Base-by-base conservation (phyloP, 495 filamentous ascomycete genomes). In the Hamigera avellanea region DNA sequence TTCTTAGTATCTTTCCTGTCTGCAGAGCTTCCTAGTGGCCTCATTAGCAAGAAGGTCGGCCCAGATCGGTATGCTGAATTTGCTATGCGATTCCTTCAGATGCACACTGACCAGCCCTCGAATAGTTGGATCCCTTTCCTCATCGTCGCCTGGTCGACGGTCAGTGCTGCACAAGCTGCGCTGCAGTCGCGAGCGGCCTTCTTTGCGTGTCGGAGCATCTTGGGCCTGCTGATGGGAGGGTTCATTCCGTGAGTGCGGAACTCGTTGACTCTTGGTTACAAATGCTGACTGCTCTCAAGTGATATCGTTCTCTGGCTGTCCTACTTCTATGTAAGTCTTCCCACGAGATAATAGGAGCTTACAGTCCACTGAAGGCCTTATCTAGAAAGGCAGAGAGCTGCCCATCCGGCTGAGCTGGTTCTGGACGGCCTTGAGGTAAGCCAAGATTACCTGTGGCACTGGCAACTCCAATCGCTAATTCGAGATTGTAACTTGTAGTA, bases 41-140 rank as follows among this genome's bases (percentile, higher is more conserved):
- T 83, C 1, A 53, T 83, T 14, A 67, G 60, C 21, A 83, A 86
- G 51, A 67, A 66, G 45, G 43, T 86, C 14, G 83, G 83, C 0
- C 81, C 83, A 1, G 83, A 88, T 54, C 67, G n/a, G n/a, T n/a
- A n/a, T n/a, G n/a, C n/a, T n/a, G n/a, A n/a, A n/a, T n/a, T n/a
- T n/a, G n/a, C n/a, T n/a, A n/a, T n/a, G n/a, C n/a, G n/a, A n/a
- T n/a, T n/a, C n/a, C n/a, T n/a, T n/a, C n/a, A n/a, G n/a, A n/a
- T n/a, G n/a, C n/a, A n/a, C n/a, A n/a, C n/a, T n/a, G n/a, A n/a
- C n/a, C n/a, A n/a, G n/a, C n/a, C n/a, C n/a, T n/a, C n/a, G n/a
- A n/a, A 23, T 23, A 4, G 70, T 8, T 88, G 83, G 79, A 85
- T 89, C 28, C 81, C 83, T 0, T 56, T 75, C 14, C 81, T 86